phyloP scores from a whole-genome alignment of 805 yeast genomes.

The Nakazawaea peltata region DNA sequence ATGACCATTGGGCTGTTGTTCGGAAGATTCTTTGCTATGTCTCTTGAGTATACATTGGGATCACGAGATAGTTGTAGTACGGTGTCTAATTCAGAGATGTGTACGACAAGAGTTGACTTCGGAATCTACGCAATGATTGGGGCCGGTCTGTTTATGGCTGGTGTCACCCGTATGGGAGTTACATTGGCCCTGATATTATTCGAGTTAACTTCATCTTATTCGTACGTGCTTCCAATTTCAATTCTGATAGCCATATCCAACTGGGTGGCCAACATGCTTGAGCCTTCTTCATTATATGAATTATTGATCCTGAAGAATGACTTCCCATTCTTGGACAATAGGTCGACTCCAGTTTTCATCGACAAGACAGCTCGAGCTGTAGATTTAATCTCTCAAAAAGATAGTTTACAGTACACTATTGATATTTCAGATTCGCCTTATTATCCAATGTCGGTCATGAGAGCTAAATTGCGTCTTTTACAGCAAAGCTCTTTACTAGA shows the following conservation, averaged over 20 bases:
- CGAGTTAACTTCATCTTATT: slow-evolving; percentile 48
- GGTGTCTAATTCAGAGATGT: slow-evolving; percentile 1
- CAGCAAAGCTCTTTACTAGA: slow-evolving; percentile 37
- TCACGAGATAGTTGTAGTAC: neutral
- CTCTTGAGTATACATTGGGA: slow-evolving; percentile 21
- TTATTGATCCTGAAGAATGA: slow-evolving; percentile 36
- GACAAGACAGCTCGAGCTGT: slow-evolving; percentile 27
- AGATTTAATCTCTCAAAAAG: slow-evolving; percentile 26
- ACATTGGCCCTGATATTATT: slow-evolving; percentile 42
- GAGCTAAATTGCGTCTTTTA: slow-evolving; percentile 26
- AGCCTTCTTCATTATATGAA: slow-evolving; percentile 44
- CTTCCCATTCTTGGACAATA: slow-evolving; percentile 45
- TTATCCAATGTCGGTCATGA: slow-evolving; percentile 24
- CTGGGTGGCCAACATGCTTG: slow-evolving; percentile 46
- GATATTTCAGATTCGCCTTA: slow-evolving; percentile 24
- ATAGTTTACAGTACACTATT: slow-evolving; percentile 1
- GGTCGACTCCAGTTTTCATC: slow-evolving; percentile 24
- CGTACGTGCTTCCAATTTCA: slow-evolving; percentile 49
- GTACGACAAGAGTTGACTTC: slow-evolving; percentile 30
- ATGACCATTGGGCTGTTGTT: slow-evolving; percentile 58
- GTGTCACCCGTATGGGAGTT: slow-evolving; percentile 47
- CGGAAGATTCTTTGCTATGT: slow-evolving; percentile 42
- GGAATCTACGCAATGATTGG: slow-evolving; percentile 47
- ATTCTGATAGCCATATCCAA: slow-evolving; percentile 49
- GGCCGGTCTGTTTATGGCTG: slow-evolving; percentile 54